Percentiles rank a stretch among this genome's conserved stretches.
These are phyloP conservation scores for Prunus yedoensis DNA, from an alignment of 331 rosid genomes.

Conservation along the genomic window DNA sequence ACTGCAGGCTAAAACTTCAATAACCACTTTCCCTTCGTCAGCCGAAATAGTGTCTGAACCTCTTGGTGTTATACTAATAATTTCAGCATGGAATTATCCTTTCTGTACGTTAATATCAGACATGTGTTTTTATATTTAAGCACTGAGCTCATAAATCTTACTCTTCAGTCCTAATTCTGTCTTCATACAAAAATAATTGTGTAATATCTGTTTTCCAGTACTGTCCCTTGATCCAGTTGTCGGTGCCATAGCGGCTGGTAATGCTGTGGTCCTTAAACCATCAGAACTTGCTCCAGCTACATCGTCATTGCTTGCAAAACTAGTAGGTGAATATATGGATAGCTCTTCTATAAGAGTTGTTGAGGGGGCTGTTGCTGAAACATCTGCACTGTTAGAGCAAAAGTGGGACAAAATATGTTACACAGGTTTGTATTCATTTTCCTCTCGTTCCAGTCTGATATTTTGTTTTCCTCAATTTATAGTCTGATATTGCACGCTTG, in stretches of 20 bases:
- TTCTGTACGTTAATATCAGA: constrained; percentile 59
- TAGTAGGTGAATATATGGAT: constrained; percentile 71
- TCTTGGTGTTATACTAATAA: constrained; percentile 73
- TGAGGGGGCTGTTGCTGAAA: constrained; percentile 83
- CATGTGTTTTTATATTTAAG: constrained; percentile 18
- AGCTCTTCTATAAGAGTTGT: constrained; percentile 70
- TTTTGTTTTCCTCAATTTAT: constrained; percentile 12
- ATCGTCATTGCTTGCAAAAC: constrained; percentile 73
- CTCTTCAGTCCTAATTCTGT: constrained; percentile 4
- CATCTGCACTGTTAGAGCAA: constrained; percentile 81
- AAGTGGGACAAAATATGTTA: constrained; percentile 99
- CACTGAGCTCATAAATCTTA: neutral
- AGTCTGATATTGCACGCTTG: constrained; percentile 15
- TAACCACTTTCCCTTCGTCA: constrained; percentile 81
- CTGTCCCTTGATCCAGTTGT: constrained; percentile 93
- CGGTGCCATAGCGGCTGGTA: constrained; percentile 98
- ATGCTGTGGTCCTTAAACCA: constrained; percentile 92
- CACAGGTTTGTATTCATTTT: constrained; percentile 62
- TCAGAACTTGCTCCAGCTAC: constrained; percentile 94
- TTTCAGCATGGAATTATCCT: constrained; percentile 98
- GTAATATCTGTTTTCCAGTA: constrained; percentile 50
- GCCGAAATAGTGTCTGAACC: constrained; percentile 97
- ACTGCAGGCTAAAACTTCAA: constrained; percentile 72
- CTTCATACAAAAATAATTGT: constrained; percentile 4
- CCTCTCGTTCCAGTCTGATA: neutral